Evolutionary conservation across 805 yeast genomes (phyloP), one percentile per base, ranked within the genome.

Genomic region (Teunomyces kruisii): DNA sequence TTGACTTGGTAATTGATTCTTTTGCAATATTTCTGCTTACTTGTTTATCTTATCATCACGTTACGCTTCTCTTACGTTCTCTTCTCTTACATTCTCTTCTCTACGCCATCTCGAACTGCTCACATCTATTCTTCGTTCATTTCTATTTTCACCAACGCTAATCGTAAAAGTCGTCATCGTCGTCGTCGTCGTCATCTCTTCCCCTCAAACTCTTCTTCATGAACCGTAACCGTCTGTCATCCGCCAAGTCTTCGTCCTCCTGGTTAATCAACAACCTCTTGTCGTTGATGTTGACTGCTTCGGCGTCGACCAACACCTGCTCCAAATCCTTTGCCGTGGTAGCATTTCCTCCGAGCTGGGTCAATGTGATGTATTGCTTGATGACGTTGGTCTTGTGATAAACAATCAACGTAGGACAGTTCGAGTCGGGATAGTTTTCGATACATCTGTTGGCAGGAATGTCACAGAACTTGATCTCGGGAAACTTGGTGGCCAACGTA

Each of bases 381-480:
- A 84, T 69, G 7, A 95, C 91, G 51, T 88, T 82, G 24, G 84
- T 85, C 44, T 88, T 80, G 57, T 80, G 79, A 64, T 94, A 94
- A 0, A 94, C 79, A 41, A 94, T 74, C 6, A 94, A 69, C 0
- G 99, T 94, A 2, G 99, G 99, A 56, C 96, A 86, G 70, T 88
- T 91, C 27, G 77, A 62, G 19, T 88, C 92, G 1, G 99, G 97
- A 63, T 91, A 94, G 59, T 84, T 83, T 58, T 92, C 98, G 52
- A 91, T 86, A 42, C 97, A 96, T 64, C 97, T 81, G 47, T 80
- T 76, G 17, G 88, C 96, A n/a, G 87, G 84, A 40, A 94, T 94
- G 55, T 94, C 97, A 35, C 89, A 92, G 60, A 94, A 87, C 65
- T 94, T 94, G 54, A 92, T 67, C 58, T 94, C 96, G 16, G 80